Conservation (phyloP, 805 yeast genomes). For the Schwanniomyces occidentalis region DNA sequence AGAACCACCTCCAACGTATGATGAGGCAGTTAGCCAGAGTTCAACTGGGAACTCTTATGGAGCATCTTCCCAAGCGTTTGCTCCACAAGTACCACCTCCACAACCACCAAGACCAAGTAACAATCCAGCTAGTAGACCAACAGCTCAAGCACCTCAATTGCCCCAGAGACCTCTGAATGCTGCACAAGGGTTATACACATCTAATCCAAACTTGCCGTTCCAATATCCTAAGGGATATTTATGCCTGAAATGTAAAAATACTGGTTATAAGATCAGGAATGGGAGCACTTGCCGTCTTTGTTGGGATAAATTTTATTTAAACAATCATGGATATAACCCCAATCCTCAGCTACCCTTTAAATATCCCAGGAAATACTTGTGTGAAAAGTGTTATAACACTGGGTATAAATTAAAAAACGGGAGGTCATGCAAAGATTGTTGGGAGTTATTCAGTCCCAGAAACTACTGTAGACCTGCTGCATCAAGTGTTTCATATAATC, state of each 20-base stretch:
- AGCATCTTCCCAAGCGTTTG: constrained; percentile 9
- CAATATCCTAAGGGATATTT: constrained; percentile 28
- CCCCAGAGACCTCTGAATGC: not conserved
- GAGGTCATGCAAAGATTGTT: constrained; percentile 68
- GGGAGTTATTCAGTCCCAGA: constrained; percentile 58
- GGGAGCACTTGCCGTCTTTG: constrained; percentile 29
- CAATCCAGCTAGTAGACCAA: no score
- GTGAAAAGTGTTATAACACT: constrained; percentile 73
- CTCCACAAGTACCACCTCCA: constrained; percentile 12
- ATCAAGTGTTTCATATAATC: constrained; percentile 1
- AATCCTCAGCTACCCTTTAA: constrained; percentile 58
- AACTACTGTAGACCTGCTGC: constrained; percentile 15
- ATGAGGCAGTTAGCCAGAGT: constrained; percentile 39
- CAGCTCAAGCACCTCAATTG: not conserved
- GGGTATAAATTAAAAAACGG: constrained; percentile 66
- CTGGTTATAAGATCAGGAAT: constrained; percentile 29
- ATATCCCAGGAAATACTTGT: constrained; percentile 62
- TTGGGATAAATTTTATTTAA: constrained; percentile 30
- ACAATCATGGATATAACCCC: constrained; percentile 42
- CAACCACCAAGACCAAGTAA: constrained; percentile 4
- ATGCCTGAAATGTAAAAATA: constrained; percentile 35
- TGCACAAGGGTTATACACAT: constrained; percentile 5
- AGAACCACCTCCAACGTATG: constrained; percentile 49
- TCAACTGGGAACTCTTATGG: constrained; percentile 11
- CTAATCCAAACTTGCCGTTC: constrained; percentile 25